Evolutionary conservation across 2,329 filamentous ascomycete genomes (phyloP).

Genomic region (Sporothrix curviconia): DNA sequence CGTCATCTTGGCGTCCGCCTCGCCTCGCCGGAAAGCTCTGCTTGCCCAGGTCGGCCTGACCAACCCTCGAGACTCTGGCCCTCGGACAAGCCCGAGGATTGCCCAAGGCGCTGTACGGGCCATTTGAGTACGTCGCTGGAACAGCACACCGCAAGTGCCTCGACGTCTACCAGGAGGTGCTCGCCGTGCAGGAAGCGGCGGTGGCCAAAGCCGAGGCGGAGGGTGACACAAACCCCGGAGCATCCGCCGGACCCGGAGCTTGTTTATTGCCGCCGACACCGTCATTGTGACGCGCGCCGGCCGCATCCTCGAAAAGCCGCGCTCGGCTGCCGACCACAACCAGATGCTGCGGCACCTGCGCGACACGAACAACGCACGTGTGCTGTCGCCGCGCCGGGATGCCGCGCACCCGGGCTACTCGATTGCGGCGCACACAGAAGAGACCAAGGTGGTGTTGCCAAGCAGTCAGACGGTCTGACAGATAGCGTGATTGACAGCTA

Average conservation of each 20-base stretch:
- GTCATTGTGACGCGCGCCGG: constrained; percentile 73
- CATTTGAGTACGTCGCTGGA: constrained; percentile 84
- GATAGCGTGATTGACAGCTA: constrained; percentile 80
- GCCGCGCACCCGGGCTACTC: constrained; percentile 80
- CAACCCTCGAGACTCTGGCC: constrained; percentile 78
- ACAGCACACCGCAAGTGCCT: constrained; percentile 81
- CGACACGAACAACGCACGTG: constrained; percentile 66
- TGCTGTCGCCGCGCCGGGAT: constrained; percentile 75
- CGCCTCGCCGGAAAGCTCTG: constrained; percentile 75
- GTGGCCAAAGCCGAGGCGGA: constrained; percentile 19
- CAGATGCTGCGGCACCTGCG: constrained; percentile 76
- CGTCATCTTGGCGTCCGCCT: constrained; percentile 84
- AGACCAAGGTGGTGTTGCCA: constrained; percentile 81
- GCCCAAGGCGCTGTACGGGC: constrained; percentile 64
- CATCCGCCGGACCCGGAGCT: constrained; percentile 62
- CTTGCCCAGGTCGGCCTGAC: constrained; percentile 72
- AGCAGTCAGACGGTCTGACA: constrained; percentile 46
- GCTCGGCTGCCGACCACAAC: constrained; percentile 72
- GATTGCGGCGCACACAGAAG: constrained; percentile 74
- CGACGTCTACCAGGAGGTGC: constrained; percentile 53
- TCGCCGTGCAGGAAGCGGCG: constrained; percentile 30
- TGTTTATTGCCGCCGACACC: constrained; percentile 85
- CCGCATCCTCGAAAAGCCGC: constrained; percentile 83
- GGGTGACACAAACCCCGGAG: constrained; percentile 11
- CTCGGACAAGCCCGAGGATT: constrained; percentile 79